Evolutionary conservation across 164 flowering plant species (phyloP), one percentile per base, ranked within the genome.

Genomic region (Dillenia suffruticosa): DNA sequence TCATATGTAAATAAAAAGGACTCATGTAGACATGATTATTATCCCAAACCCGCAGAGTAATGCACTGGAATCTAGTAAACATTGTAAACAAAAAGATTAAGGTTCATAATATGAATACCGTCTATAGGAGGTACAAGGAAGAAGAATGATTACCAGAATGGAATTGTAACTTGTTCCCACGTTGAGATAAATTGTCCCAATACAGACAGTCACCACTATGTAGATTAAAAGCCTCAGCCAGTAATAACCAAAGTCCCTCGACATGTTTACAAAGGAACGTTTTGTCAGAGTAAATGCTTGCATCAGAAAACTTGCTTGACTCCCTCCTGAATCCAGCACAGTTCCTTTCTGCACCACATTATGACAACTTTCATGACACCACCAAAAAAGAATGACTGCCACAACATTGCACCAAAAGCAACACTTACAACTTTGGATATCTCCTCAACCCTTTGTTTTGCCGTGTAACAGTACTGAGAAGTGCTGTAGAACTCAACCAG

Each of bases 161-260:
- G 98, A 81, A 59, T 55, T 79, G 75, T 86, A 93, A 17, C 86
- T 65, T 0, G 96, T 90, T 24, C 98, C 97, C 0, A 93, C 83
- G 58, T 93, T 65, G 68, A 87, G 67, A 67, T 86, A 93, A 64
- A 90, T 90, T 24, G 96, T 85, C 63, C 97, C 98, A n/a, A 93
- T 88, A 80, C 96, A 88, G 59, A 93, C 55, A 4, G 97, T 84
- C 61, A 90, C 96, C 8, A 90, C 80, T 16, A 93, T 44, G 65
- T 93, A 93, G 58, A 93, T 90, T 3, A 84, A 72, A 50, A 93
- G 97, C 79, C 98, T 79, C 62, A 93, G 76, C 98, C 98, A 93
- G 80, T 93, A 93, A 66, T 93, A 93, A 1, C 98, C 98, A 61
- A 93, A 90, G 80, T 93, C 98, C 70, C 98, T 82, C 10, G 96